Conservation (phyloP, 2,329 filamentous ascomycete species). For the Curvularia sp. region DNA sequence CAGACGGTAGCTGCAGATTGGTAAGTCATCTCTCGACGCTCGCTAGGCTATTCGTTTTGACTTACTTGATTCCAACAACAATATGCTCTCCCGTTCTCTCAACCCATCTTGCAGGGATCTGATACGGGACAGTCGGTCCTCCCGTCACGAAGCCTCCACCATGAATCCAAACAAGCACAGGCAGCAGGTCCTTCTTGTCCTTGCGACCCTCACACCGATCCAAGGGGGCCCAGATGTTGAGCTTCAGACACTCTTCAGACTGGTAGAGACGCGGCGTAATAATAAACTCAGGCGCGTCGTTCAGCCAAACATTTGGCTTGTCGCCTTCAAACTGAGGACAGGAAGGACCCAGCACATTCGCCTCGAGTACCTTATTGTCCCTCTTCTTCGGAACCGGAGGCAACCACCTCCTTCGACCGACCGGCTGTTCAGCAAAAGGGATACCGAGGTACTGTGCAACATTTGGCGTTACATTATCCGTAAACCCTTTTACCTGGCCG, state of each 20-base stretch:
- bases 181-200: conserved; percentile 38
- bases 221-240: conserved; percentile 56
- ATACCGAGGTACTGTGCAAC: conserved; percentile 51
- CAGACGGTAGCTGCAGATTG: conserved; percentile 39
- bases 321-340: conserved; percentile 37
- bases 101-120: conserved; percentile 37
- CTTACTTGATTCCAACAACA: conserved; percentile 45
- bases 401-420: conserved; percentile 44
- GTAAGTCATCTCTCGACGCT: background rate
- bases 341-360: conserved; percentile 36
- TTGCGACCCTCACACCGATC: conserved; percentile 4
- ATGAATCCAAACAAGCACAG: conserved; percentile 57
- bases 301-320: conserved; percentile 29
- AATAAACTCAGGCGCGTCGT: conserved; percentile 36
- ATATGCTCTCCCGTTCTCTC: conserved; percentile 47
- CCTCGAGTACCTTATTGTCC: conserved; percentile 31
- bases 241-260: conserved; percentile 56
- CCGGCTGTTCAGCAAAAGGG: conserved; percentile 48
- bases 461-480: conserved; percentile 44
- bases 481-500: conserved; percentile 41
- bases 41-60: conserved; percentile 36
- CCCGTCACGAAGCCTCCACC: conserved; percentile 57
- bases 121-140: conserved; percentile 54
- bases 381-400: conserved; percentile 35
- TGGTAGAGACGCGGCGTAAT: conserved; percentile 28